Base-by-base conservation (phyloP, 2,329 filamentous ascomycete species). In the Neopestalotiopsis sp. region DNA sequence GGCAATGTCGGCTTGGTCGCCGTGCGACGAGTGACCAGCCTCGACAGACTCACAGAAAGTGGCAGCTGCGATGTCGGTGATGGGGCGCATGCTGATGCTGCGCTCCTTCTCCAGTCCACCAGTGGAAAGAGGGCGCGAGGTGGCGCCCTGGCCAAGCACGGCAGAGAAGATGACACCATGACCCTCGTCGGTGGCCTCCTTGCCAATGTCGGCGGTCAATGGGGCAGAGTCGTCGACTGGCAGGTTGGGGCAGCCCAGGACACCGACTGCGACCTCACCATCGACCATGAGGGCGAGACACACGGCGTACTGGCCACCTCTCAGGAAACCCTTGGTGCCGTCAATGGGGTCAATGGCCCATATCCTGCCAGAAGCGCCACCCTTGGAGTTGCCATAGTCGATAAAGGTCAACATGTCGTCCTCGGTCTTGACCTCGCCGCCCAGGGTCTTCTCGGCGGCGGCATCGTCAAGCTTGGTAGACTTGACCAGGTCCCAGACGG, bases 261-360 rank as follows among this genome's bases (percentile, higher is more conserved):
- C 96, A 74, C 96, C 96, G 71, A 98, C 94, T 80, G 95, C 94
- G 76, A 98, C 94, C 75, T 97, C 90, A 66, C 95, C 96, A 77
- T 98, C 94, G 34, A 97, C 93, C 83, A 99, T 92, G 75, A 99
- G 86, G 45, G 89, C 96, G 5, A 99, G 88, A 79, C 95, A 98
- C 67, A 99, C 94, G 67, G 96, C 97, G 79, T 99, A 99, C 84
- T 99, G 96, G 53, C 95, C 97, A 66, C 96, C 96, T 71, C 97
- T 90, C 70, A 99, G 86, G 84, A 99, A 99, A 38, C 96, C 97
- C 84, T 98, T 97, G 67, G 96, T 99, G 73, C 96, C 96, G 81
- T 99, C 96, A 71, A 99, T 98, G 70, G 96, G 96, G 81, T 99
- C 96, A 68, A 99, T 90, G 56, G 95, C 93, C 96, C 96, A 99